Evolutionary conservation across 768 basidiomycete species (phyloP), one percentile per base, ranked within the genome.

Genomic region (Tylopilus rubrobrunneus): DNA sequence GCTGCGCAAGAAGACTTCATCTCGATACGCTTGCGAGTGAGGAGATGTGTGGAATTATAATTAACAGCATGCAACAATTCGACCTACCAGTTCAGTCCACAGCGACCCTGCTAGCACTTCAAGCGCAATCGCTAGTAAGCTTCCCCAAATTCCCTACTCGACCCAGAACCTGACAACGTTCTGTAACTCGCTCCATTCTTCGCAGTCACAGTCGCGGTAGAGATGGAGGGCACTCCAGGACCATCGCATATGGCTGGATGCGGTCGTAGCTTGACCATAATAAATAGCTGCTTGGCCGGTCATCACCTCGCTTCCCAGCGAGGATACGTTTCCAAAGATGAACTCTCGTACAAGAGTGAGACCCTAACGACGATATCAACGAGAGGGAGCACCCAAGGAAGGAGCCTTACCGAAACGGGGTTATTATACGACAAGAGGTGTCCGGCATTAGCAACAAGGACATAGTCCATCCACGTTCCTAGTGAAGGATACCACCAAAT

Each of bases 271-370:
- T 9, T 0, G 71, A 64, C 5, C 83, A 46, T 81, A 79, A 58
- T 75, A 79, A 25, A 89, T 80, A 12, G 72, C 82, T 25, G 78
- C 73, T 43, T 75, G 72, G 10, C 84, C 84, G 3, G 76, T 78
- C 45, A 87, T 62, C 43, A 80, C 67, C 57, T 79, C 76, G 15
- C 62, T 72, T 15, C 71, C 73, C 9, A 85, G 67, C 0, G 73
- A 67, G 2, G 77, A 48, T 56, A 75, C 69, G 52, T 68, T 72
- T 4, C 87, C 86, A n/a, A 89, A 69, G 36, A 89, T 73, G 58
- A 87, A 89, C 57, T 89, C 84, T 23, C 82, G 78, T 10, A 77
- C 62, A 61, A 89, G 81, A 5, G 76, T 76, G 60, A 78, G 75
- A 1, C 81, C 84, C 87, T 89, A 29, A 51, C 39, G 0, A 0